These are phyloP conservation scores for Durio zibethinus DNA, from an alignment of 345 rosid genomes.

Conservation along the genomic window DNA sequence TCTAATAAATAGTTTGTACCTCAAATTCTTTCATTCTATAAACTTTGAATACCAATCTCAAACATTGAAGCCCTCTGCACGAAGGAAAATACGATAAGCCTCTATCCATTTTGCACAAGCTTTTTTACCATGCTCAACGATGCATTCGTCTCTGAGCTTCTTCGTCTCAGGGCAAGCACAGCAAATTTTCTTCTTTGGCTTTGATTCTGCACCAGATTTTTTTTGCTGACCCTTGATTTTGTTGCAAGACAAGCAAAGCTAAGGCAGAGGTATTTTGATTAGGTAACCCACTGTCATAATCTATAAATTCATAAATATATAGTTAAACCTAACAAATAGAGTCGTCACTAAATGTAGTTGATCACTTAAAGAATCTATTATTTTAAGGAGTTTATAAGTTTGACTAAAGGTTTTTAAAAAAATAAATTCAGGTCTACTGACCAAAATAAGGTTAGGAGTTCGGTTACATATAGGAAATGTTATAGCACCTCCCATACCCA, in stretches of 20 bases:
- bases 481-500: no score
- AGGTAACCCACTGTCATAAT: constrained; percentile 43
- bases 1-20: constrained; percentile 11
- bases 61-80: constrained; percentile 87
- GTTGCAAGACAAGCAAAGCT: constrained; percentile 35
- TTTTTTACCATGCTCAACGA: constrained; percentile 77
- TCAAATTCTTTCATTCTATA: constrained; percentile 22
- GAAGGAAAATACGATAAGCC: constrained; percentile 86
- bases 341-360: no score
- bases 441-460: no score
- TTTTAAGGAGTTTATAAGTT: no score
- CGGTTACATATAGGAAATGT: no score
- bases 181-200: constrained; percentile 87
- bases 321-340: no score
- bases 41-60: constrained; percentile 35
- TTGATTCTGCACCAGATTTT: constrained; percentile 37
- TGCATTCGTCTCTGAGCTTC: constrained; percentile 88
- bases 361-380: no score
- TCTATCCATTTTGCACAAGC: constrained; percentile 91
- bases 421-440: no score
- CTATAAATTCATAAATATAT: no score
- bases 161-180: constrained; percentile 94
- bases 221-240: constrained; percentile 32
- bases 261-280: constrained; percentile 43
- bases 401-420: no score